Conservation (phyloP, 2,329 filamentous ascomycete species). For the Lasiodiplodia gonubiensis region DNA sequence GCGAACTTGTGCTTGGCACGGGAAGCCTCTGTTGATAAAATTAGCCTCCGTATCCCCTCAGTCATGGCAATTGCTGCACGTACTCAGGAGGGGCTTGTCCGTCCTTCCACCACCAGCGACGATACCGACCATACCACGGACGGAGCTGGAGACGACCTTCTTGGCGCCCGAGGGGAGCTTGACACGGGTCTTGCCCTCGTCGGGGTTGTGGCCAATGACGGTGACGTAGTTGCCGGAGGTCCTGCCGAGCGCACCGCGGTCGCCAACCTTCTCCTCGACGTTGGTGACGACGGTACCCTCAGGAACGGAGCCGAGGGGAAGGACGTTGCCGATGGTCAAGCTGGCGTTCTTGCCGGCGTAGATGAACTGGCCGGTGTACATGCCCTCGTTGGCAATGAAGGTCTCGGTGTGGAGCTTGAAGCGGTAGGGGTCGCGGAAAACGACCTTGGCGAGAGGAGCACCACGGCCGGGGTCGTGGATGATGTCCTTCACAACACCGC, state of each 20-base stretch:
- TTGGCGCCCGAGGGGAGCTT: slow-evolving; percentile 99
- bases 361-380: slow-evolving; percentile 99
- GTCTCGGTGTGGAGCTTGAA: slow-evolving; percentile 98
- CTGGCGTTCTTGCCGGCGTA: slow-evolving; percentile 99
- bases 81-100: slow-evolving; percentile 98
- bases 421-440: slow-evolving; percentile 97
- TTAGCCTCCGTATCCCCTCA: slow-evolving; percentile 47
- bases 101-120: slow-evolving; percentile 99
- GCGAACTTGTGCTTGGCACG: slow-evolving; percentile 99
- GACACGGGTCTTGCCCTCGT: slow-evolving; percentile 98
- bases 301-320: slow-evolving; percentile 90
- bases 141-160: slow-evolving; percentile 93
- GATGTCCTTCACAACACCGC: slow-evolving; percentile 98
- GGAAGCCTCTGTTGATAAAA: slow-evolving; percentile 77
- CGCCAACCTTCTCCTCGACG: slow-evolving; percentile 98
- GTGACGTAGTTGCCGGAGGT: slow-evolving; percentile 99
- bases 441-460: slow-evolving; percentile 94
- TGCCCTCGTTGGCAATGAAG: slow-evolving; percentile 99
- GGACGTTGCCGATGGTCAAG: slow-evolving; percentile 96
- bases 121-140: slow-evolving; percentile 99
- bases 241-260: slow-evolving; percentile 93
- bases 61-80: slow-evolving; percentile 41
- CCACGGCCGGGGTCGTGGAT: slow-evolving; percentile 98
- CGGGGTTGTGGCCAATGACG: slow-evolving; percentile 60
- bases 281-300: slow-evolving; percentile 99